Evolutionary conservation across 1,284 basidiomycete species (phyloP), one percentile per base, ranked within the genome.

Genomic region (Cutaneotrichosporon spelunceum): DNA sequence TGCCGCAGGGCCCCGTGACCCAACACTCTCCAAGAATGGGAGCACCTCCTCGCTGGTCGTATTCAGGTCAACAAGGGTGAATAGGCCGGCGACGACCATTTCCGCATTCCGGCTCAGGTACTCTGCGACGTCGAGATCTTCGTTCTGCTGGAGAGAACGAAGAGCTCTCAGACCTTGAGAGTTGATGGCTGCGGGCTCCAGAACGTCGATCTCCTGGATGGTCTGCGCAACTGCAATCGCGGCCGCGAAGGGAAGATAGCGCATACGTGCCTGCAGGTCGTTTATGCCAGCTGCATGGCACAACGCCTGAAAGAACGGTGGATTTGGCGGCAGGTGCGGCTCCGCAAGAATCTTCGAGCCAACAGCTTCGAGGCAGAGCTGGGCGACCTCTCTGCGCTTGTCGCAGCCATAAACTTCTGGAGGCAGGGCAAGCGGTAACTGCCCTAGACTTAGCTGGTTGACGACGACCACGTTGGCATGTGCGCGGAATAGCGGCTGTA

Each of bases 401-500:
- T 62, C 14, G 47, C 72, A 79, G 4, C 78, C 78, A 57, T 74
- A 76, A 10, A 94, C 80, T 49, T 82, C 81, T 21, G 86, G 85
- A 7, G 89, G 87, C 16, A 95, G 80, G 19, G 82, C 81, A 57
- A 88, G 78, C 34, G 91, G 84, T 63, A 88, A 85, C 27, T 83
- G 78, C 4, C 64, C 66, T 8, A 67, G 65, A 2, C 60, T 54
- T 0, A 75, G 59, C 53, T 78, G 70, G 47, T 70, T 71, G 59
- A 65, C 70, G 14, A 78, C 68, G 61, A 95, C 82, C 67, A 91
- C 88, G 1, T 86, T 85, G 0, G 88, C 87, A 73, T 96, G 93
- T 6, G 86, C 83, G 63, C 87, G 83, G 70, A 90, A 97, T 6
- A 98, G 83, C 3, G 83, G 81, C 5, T 85, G 81, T n/a, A 88